Base-by-base conservation (phyloP, 1,284 basidiomycete genomes). In the Ceratobasidium sp. region DNA sequence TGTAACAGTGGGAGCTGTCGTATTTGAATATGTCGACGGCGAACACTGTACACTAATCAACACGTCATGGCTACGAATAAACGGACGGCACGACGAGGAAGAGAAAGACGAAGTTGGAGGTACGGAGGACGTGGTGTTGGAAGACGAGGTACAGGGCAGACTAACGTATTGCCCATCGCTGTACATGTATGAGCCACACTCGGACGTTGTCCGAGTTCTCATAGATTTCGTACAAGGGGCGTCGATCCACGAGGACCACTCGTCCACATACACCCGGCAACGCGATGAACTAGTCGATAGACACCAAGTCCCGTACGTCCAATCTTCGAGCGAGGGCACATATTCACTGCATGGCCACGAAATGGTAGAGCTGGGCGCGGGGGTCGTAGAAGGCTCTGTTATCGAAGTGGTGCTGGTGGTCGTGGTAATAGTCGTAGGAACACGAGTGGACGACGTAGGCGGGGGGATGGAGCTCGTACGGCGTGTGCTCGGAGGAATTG, bases 391-490 rank as follows among this genome's bases (percentile, higher is more conserved):
- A 9, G 60, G 30, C 36, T n/a, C n/a, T 10, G n/a, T 5, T 32
- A 18, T 48, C 4, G 60, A 48, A 32, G 43, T 26, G 8, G 28
- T 46, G 45, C 9, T 21, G 21, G 10, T 26, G 14, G 36, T 39
- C 14, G 8, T 39, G 14, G 6, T 39, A 14, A 39, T 39, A 39
- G n/a, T n/a, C n/a, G n/a, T n/a, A n/a, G 30, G 36, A 5, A 39
- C 14, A 39, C 14, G 36, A 57, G 2, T 57, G 10, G 16, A 58
- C 21, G 50, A 48, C 12, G 64, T 55, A 4, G 52, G 50, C 14
- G 64, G 64, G 21, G 64, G 64, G 50, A 53, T 55, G 21, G 64
- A 43, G 21, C 61, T 64, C 16, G 46, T 64, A 9, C 4, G 46
- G 14, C 61, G 61, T 3, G 45, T 64, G 32, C 61, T 64, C n/a